Conservation (phyloP, 768 basidiomycete genomes). For the Boletus subcaerulescens region DNA sequence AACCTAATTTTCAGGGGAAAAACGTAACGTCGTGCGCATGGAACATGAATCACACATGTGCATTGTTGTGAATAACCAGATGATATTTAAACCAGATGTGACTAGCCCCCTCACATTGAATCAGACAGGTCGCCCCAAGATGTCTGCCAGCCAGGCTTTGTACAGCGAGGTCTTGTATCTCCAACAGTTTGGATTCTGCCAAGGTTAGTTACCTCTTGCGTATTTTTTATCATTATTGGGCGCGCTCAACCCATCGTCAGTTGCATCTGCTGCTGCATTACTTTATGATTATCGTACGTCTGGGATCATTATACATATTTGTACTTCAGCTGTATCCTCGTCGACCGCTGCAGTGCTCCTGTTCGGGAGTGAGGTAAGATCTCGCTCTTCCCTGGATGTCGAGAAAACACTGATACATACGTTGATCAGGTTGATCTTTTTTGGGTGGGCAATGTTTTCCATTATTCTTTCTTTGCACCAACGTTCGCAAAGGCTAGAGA, state of each 20-base stretch:
- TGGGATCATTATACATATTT: background rate
- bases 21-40: no score
- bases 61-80: no score
- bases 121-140: background rate
- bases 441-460: constrained; percentile 7
- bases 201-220: constrained; percentile 1
- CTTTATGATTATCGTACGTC: constrained; percentile 17
- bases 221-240: background rate
- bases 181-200: constrained; percentile 5
- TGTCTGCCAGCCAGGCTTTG: background rate
- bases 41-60: no score
- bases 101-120: no score
- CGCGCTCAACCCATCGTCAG: background rate
- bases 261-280: constrained; percentile 9
- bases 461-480: background rate
- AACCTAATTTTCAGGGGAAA: no score
- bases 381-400: no score
- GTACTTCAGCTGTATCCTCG: background rate
- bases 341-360: constrained; percentile 7
- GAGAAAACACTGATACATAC: background rate
- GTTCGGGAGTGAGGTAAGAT: constrained; percentile 12
- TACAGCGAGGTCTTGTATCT: background rate
- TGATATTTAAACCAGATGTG: no score
- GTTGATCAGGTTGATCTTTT: constrained; percentile 15
- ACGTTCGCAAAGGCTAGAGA: constrained; percentile 8